Conservation (phyloP, 768 basidiomycete genomes). For the Amanita molliuscula region DNA sequence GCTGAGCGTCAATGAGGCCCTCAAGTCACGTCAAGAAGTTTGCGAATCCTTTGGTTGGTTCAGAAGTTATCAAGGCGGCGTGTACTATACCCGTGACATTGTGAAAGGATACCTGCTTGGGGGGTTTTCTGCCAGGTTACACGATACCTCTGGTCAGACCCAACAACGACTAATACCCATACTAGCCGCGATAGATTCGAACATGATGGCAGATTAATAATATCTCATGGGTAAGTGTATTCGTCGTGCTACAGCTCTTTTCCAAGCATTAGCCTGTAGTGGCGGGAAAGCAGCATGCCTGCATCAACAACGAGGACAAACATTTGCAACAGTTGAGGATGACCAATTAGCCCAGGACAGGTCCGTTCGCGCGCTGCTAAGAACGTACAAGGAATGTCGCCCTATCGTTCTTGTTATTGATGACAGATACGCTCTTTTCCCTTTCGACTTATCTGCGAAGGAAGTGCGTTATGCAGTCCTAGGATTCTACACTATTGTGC, state of each 20-base stretch:
- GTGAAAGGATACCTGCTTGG: slow-evolving; percentile 73
- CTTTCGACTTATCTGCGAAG: slow-evolving; percentile 46
- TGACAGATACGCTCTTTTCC: slow-evolving; percentile 64
- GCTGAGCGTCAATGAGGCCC: slow-evolving; percentile 4
- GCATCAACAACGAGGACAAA: slow-evolving; percentile 29
- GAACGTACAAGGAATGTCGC: slow-evolving; percentile 38
- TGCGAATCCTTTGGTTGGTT: slow-evolving; percentile 75
- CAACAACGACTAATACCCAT: slow-evolving; percentile 4
- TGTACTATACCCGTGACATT: slow-evolving; percentile 50
- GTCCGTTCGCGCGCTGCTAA: slow-evolving; percentile 61
- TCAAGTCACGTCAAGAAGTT: slow-evolving; percentile 72
- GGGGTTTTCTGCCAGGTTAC: slow-evolving; percentile 54
- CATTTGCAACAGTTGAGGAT: slow-evolving; percentile 32
- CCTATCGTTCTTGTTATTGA: slow-evolving; percentile 68
- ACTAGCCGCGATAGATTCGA: slow-evolving; percentile 60
- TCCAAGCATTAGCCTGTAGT: slow-evolving; percentile 21
- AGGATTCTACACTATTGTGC: slow-evolving; percentile 63
- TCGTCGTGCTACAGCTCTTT: background rate
- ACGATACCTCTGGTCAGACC: background rate
- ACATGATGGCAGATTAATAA: slow-evolving; percentile 57
- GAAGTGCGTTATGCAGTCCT: slow-evolving; percentile 42
- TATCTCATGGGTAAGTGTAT: slow-evolving; percentile 71
- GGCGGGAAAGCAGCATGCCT: slow-evolving; percentile 62
- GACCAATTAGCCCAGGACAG: slow-evolving; percentile 63
- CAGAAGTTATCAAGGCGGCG: slow-evolving; percentile 70